phyloP scores from a whole-genome alignment of 108 stramenopile species.

The Pseudonitzschia multiseries region DNA sequence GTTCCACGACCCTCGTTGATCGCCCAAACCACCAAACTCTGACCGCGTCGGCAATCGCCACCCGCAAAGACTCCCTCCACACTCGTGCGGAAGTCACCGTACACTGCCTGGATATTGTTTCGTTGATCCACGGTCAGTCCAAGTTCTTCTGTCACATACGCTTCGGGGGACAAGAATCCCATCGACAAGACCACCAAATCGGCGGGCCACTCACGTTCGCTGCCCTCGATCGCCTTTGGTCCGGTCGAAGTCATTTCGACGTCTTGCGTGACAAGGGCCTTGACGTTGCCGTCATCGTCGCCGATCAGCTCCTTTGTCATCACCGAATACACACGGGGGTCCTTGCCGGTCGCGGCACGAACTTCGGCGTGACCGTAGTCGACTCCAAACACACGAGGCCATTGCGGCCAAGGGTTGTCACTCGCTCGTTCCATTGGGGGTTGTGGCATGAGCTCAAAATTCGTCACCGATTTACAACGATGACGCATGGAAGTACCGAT shows the following conservation, averaged over 20 bases:
- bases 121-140: conserved; percentile 88
- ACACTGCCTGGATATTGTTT: conserved; percentile 94
- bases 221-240: conserved; percentile 82
- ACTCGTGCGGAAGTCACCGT: conserved; percentile 93
- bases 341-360: conserved; percentile 90
- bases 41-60: conserved; percentile 97
- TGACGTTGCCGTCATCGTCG: conserved; percentile 90
- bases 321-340: conserved; percentile 94
- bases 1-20: conserved; percentile 97
- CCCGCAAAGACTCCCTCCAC: conserved; percentile 97
- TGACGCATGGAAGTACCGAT: conserved; percentile 98
- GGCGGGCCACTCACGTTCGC: conserved; percentile 91
- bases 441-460: conserved; percentile 96
- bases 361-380: conserved; percentile 98
- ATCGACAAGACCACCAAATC: conserved; percentile 93
- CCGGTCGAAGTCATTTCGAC: conserved; percentile 87
- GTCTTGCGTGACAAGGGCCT: conserved; percentile 92
- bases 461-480: conserved; percentile 93
- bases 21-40: conserved; percentile 97
- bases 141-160: conserved; percentile 75
- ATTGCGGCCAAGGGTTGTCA: conserved; percentile 98
- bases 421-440: conserved; percentile 90
- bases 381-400: conserved; percentile 95
- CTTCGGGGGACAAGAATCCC: conserved; percentile 97
- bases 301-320: conserved; percentile 96